Percentiles rank a stretch among this genome's conserved stretches.
Evolutionary conservation across 2,329 filamentous ascomycete species (phyloP).

Genomic region (Neonectria coccinea): DNA sequence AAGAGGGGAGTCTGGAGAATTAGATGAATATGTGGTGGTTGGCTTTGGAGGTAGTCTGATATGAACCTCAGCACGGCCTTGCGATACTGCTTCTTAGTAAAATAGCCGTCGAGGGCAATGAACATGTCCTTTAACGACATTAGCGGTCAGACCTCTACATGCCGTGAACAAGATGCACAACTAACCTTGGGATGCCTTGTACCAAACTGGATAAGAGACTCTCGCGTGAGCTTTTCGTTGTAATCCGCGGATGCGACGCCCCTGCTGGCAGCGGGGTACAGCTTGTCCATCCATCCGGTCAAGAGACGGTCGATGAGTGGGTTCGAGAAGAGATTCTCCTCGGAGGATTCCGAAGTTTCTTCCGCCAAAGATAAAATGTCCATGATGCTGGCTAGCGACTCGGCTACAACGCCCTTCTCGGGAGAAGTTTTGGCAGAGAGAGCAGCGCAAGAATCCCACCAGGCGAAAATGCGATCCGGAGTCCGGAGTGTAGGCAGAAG

Average conservation of each 20-base stretch:
- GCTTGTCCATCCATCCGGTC: conserved; percentile 66
- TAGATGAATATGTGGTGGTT: conserved; percentile 83
- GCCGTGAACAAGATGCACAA: neutral
- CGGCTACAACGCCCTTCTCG: conserved; percentile 72
- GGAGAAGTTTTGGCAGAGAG: conserved; percentile 63
- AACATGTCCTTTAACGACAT: conserved; percentile 69
- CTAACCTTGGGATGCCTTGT: conserved; percentile 72
- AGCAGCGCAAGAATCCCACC: conserved; percentile 71
- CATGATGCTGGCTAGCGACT: conserved; percentile 73
- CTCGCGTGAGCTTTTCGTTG: conserved; percentile 63
- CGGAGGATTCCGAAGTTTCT: conserved; percentile 61
- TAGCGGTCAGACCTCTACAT: conserved; percentile 7
- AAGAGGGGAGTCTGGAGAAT: conserved; percentile 80
- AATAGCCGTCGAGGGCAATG: conserved; percentile 71
- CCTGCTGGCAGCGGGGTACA: conserved; percentile 52
- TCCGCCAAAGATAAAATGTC: conserved; percentile 73
- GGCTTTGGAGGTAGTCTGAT: conserved; percentile 77
- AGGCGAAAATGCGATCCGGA: conserved; percentile 72
- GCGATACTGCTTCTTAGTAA: conserved; percentile 73
- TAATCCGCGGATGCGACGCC: conserved; percentile 54
- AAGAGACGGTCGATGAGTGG: conserved; percentile 69
- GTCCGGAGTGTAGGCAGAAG: conserved; percentile 74
- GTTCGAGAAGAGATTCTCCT: conserved; percentile 56
- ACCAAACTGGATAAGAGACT: conserved; percentile 70
- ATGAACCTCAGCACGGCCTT: conserved; percentile 74